Base-by-base conservation (phyloP, 2,329 filamentous ascomycete species). In the Xylariaceae sp. region DNA sequence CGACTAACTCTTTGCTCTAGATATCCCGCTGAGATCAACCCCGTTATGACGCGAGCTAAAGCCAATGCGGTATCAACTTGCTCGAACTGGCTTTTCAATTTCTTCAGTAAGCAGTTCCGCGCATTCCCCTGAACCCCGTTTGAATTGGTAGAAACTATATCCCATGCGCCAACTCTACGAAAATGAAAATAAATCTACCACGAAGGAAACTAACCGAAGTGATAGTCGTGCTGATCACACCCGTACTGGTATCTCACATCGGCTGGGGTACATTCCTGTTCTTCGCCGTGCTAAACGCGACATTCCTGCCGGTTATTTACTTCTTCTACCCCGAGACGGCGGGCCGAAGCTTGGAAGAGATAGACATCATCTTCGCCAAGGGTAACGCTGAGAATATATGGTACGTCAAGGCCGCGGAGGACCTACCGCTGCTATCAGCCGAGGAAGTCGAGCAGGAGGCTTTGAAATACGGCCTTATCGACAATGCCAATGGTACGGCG, bases 351-450 rank as follows among this genome's bases (percentile, higher is more conserved):
- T 69, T 82, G 41, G 79, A 83, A 63, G 79, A 83, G 66, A 82
- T 82, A 47, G 79, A 82, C 59, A 76, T 75, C 41, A 80, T 84
- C 51, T 84, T 84, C 54, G 80, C 77, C 65, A 84, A 84, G 71
- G 80, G 80, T 10, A 75, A 74, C 59, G 66, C 74, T 29, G 83
- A 85, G 68, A 78, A 81, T 1, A 84, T 80, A 5, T 80, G 76
- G 4, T 84, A 84, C 56, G 80, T 85, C 50, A 72, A 73, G 58
- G 82, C 81, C 5, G 78, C 80, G 30, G 72, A 78, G 60, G 75
- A 84, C 46, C 67, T 86, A 53, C 82, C 82, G 0, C 73, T 75
- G 56, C 70, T 85, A 12, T 67, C 72, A 3, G 72, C 74, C 9
- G 71, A 74, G 41, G 76, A 83, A 60, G 74, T 84, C 29, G 79